A percentile compares a stretch with the other conserved stretches of the same genome.
Conservation (phyloP, 768 basidiomycete genomes). For the Suillus subalutaceus region DNA sequence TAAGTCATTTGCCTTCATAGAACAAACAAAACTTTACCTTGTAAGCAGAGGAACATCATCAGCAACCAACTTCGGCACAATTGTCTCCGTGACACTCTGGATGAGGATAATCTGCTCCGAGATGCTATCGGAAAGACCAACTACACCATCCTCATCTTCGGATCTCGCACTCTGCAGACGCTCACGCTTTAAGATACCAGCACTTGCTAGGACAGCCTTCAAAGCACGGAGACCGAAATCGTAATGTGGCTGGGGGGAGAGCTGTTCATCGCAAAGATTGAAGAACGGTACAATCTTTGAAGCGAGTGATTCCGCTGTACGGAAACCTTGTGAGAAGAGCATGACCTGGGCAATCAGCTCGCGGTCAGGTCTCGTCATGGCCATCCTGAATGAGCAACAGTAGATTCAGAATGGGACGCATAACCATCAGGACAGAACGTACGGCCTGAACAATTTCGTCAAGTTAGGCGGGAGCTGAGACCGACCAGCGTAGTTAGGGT, state of each 20-base stretch:
- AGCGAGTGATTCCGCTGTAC: conserved; percentile 95
- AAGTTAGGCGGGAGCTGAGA: conserved; percentile 87
- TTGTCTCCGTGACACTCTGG: conserved; percentile 97
- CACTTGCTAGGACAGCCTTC: conserved; percentile 94
- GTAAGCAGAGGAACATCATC: conserved; percentile 95
- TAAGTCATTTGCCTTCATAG: not conserved
- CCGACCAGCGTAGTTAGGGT: conserved; percentile 98
- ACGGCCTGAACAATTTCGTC: conserved; percentile 94
- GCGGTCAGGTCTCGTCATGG: conserved; percentile 98
- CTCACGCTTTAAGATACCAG: conserved; percentile 96
- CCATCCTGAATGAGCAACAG: conserved; percentile 64
- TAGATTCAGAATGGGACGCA: conserved; percentile 16
- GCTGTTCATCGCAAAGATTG: conserved; percentile 96
- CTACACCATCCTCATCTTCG: conserved; percentile 46
- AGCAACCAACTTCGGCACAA: conserved; percentile 96
- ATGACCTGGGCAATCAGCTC: conserved; percentile 99
- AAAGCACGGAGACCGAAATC: conserved; percentile 98
- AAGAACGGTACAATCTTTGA: conserved; percentile 99
- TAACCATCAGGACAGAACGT: conserved; percentile 33
- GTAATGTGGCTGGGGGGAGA: conserved; percentile 97
- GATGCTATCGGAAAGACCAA: conserved; percentile 66
- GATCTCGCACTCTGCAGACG: conserved; percentile 57
- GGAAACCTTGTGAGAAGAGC: conserved; percentile 99
- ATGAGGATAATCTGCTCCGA: conserved; percentile 97
- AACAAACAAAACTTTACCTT: conserved; percentile 52